Percentiles rank a stretch among this genome's conserved stretches.
Evolutionary conservation across 108 stramenopile genomes (phyloP).

Genomic region (Parmales sp.): DNA sequence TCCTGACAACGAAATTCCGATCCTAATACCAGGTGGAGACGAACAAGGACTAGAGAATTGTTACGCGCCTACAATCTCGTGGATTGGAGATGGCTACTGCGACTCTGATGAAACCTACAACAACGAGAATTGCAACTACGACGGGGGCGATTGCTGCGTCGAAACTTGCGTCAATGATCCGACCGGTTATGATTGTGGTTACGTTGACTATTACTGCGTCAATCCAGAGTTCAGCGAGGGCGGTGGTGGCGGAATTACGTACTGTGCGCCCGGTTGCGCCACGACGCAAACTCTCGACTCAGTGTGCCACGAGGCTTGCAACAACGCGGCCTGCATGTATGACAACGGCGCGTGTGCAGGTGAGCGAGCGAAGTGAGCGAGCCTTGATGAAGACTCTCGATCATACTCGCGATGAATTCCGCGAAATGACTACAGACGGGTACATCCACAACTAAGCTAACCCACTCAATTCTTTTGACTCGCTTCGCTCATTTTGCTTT

Average conservation of each 20-base stretch:
- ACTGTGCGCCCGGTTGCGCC: neutral
- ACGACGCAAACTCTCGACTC: neutral
- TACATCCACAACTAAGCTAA: too few relatives aligned
- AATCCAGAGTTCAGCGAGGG: neutral
- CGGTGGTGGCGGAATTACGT: neutral
- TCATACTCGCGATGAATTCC: too few relatives aligned
- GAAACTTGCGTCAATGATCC: neutral
- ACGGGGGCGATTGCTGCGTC: conserved; percentile 22
- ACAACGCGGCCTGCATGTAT: neutral
- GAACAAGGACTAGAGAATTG: too few relatives aligned
- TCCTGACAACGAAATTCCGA: too few relatives aligned
- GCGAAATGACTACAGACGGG: too few relatives aligned
- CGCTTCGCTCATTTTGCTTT: too few relatives aligned
- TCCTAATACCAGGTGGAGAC: too few relatives aligned
- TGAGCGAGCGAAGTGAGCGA: too few relatives aligned
- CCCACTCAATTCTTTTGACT: too few relatives aligned
- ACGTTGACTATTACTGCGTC: neutral
- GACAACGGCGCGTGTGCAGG: neutral
- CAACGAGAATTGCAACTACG: conserved; percentile 9
- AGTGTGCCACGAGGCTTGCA: neutral
- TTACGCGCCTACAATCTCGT: neutral
- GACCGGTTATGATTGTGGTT: neutral
- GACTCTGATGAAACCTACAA: conserved; percentile 6
- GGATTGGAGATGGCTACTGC: conserved; percentile 16
- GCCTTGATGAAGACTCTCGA: too few relatives aligned